Base-by-base conservation (phyloP, 352 stramenopile species). In the Phytophthora hybrid region DNA sequence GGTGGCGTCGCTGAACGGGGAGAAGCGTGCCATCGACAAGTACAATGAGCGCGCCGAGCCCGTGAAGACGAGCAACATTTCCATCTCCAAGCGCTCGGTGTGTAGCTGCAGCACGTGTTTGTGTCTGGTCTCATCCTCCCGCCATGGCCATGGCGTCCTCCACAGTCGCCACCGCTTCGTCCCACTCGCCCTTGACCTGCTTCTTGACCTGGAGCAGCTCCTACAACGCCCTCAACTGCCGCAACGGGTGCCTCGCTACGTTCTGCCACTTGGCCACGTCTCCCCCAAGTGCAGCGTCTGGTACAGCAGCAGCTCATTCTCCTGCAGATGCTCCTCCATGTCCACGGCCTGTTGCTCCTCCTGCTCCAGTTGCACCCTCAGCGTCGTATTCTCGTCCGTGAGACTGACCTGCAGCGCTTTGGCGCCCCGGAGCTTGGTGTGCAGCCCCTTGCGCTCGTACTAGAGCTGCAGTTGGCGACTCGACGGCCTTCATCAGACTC, bases 231-330 rank as follows among this genome's bases (percentile, higher is more conserved):
- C n/a, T n/a, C n/a, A n/a, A n/a, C n/a, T n/a, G n/a, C n/a, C n/a
- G n/a, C n/a, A n/a, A n/a, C n/a, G n/a, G n/a, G n/a, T n/a, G n/a
- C n/a, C n/a, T n/a, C n/a, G n/a, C n/a, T n/a, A n/a, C n/a, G n/a
- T n/a, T n/a, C n/a, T n/a, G n/a, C n/a, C n/a, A n/a, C n/a, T n/a
- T n/a, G n/a, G n/a, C n/a, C n/a, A n/a, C n/a, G n/a, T n/a, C n/a
- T n/a, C n/a, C n/a, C n/a, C 74, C 81, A 83, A 63, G 1, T 77
- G 57, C 16, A 89, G 78, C 5, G 79, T 79, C 77, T 93, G 82
- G 9, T 89, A 79, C 26, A 77, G 78, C 66, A 94, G 66, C 34
- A 91, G 58, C 56, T 93, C 87, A 59, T 90, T 91, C 75, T 94
- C 77, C 67, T 88, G 75, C 32, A 79, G 66, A 2, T 89, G 31